These are phyloP conservation scores for Lactarius deliciosus DNA, from an alignment of 768 basidiomycete species.

Conservation along the genomic window DNA sequence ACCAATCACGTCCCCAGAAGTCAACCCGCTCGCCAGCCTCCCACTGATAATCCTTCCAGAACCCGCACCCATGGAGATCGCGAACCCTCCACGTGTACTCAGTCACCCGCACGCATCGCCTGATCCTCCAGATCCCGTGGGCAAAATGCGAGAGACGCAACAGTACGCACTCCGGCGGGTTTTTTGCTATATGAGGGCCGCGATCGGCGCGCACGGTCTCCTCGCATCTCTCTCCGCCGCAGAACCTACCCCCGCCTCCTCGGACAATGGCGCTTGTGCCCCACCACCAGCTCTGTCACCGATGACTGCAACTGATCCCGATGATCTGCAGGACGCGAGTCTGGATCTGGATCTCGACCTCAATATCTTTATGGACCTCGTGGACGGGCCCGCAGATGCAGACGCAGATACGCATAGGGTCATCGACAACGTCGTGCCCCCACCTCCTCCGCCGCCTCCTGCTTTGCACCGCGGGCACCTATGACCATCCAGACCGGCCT, in stretches of 20 bases:
- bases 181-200: slow-evolving; percentile 22
- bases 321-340: background rate
- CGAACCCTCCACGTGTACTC: slow-evolving; percentile 10
- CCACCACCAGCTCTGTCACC: background rate
- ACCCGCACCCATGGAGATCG: background rate
- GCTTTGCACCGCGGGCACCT: background rate
- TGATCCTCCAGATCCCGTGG: background rate
- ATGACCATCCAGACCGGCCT: slow-evolving; percentile 14
- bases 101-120: slow-evolving; percentile 7
- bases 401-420: no score
- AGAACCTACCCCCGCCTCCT: background rate
- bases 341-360: slow-evolving; percentile 4
- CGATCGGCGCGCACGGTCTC: slow-evolving; percentile 25
- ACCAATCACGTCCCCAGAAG: background rate
- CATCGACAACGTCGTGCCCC: background rate
- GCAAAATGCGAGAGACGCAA: background rate
- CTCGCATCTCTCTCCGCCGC: slow-evolving; percentile 6
- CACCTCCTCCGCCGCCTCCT: background rate
- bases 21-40: slow-evolving; percentile 3
- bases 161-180: background rate
- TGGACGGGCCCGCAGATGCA: background rate
- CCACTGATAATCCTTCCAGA: slow-evolving; percentile 12
- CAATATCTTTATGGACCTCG: slow-evolving; percentile 8
- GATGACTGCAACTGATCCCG: background rate
- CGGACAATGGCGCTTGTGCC: background rate